Percentiles rank a stretch among this genome's conserved stretches.
These are phyloP conservation scores for Trichoderma semiorbis DNA, from an alignment of 2,329 filamentous ascomycete genomes.

Conservation along the genomic window DNA sequence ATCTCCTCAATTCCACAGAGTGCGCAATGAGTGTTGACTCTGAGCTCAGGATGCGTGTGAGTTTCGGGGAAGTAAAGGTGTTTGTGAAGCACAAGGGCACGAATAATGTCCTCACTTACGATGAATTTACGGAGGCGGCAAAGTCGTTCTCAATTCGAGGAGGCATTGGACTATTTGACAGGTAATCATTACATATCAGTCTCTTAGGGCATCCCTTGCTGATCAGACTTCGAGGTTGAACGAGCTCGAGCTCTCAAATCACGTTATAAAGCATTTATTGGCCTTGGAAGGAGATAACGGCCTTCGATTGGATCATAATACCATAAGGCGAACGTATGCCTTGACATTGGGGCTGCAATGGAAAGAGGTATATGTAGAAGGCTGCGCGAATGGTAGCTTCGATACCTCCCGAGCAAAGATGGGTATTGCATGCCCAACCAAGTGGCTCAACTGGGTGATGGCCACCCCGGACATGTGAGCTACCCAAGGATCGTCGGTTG, in stretches of 20 bases:
- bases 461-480: constrained; percentile 36
- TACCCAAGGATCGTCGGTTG: background rate
- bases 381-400: constrained; percentile 3
- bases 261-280: constrained; percentile 16
- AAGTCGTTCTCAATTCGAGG: constrained; percentile 29
- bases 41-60: constrained; percentile 31
- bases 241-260: constrained; percentile 3
- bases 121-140: constrained; percentile 28
- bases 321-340: constrained; percentile 21
- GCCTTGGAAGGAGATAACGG: background rate
- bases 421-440: constrained; percentile 22
- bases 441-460: constrained; percentile 32
- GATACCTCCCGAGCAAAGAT: constrained; percentile 27
- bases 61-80: constrained; percentile 32
- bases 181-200: constrained; percentile 22
- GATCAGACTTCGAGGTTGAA: constrained; percentile 9
- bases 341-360: constrained; percentile 23
- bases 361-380: constrained; percentile 25
- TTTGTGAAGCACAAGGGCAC: constrained; percentile 26
- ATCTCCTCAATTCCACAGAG: constrained; percentile 26
- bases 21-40: constrained; percentile 26
- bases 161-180: constrained; percentile 28
- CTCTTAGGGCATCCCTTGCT: background rate
- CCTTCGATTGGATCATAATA: constrained; percentile 20
- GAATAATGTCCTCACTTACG: constrained; percentile 24